Conservation (phyloP, 345 rosid genomes). For the Crucihimalaya himalaica region DNA sequence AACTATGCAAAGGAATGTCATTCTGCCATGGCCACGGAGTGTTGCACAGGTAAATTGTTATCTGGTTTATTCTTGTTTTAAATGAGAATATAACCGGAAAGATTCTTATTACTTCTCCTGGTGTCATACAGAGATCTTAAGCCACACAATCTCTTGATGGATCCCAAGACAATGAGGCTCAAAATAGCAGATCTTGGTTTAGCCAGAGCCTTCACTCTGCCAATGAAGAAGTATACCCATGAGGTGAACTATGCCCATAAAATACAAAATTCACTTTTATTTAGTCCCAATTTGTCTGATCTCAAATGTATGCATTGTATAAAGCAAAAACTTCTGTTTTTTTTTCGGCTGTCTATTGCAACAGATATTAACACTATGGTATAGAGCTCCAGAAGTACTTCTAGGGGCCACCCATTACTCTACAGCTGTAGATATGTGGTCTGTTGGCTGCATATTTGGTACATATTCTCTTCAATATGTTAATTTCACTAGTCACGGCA, state of each 20-base stretch:
- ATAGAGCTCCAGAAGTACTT: conserved; percentile 97
- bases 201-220: conserved; percentile 88
- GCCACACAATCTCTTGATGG: conserved; percentile 98
- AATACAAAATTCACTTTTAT: neutral
- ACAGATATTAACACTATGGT: conserved; percentile 94
- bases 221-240: conserved; percentile 92
- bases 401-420: conserved; percentile 95
- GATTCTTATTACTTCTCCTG: neutral
- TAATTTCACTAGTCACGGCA: neutral
- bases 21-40: conserved; percentile 97
- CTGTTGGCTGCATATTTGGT: conserved; percentile 96
- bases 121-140: conserved; percentile 74
- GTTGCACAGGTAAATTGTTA: conserved; percentile 70
- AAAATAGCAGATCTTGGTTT: conserved; percentile 98
- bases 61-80: neutral
- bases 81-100: neutral
- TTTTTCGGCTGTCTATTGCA: neutral
- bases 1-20: conserved; percentile 91
- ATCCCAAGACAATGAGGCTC: conserved; percentile 74
- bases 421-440: conserved; percentile 96
- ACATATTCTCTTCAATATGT: conserved; percentile 5
- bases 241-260: conserved; percentile 53
- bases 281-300: neutral
- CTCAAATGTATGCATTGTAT: neutral
- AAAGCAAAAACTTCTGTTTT: neutral